Percentiles rank a stretch among this genome's conserved stretches.
phyloP scores from a whole-genome alignment of 306 rosid genomes.

The Trifolium fragiferum region DNA sequence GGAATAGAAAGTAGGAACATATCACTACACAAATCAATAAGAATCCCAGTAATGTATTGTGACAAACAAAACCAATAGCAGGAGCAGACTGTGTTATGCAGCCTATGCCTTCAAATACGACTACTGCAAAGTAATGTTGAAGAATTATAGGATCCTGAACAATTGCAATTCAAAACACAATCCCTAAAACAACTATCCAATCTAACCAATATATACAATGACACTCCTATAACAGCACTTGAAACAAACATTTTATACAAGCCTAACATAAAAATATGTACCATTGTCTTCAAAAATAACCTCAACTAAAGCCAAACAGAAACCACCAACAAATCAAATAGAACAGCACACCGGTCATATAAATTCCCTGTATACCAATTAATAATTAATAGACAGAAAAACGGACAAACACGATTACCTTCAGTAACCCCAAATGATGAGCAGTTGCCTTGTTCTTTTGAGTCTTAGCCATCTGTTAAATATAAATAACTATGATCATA shows the following conservation, averaged over 20 bases:
- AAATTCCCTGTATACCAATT: not conserved
- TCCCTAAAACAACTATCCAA: conserved; percentile 16
- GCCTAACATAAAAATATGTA: not conserved
- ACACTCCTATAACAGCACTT: conserved; percentile 1
- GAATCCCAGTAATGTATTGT: not conserved
- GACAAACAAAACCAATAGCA: conserved; percentile 1
- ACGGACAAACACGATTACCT: conserved; percentile 51
- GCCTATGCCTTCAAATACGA: conserved; percentile 2
- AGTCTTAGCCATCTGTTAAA: conserved; percentile 92
- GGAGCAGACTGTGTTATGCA: not conserved
- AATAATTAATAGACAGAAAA: conserved; percentile 18
- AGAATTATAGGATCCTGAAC: not conserved
- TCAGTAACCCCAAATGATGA: conserved; percentile 97
- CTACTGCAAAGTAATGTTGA: not conserved
- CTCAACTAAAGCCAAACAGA: conserved; percentile 10
- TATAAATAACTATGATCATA: conserved; percentile 4
- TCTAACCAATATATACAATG: conserved; percentile 6
- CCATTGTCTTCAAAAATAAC: conserved; percentile 25
- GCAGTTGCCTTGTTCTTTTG: conserved; percentile 99
- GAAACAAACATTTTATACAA: conserved; percentile 8
- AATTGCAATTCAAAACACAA: conserved; percentile 19
- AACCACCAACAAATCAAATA: conserved; percentile 2
- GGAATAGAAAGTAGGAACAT: not conserved
- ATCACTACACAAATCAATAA: conserved; percentile 5
- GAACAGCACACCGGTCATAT: not conserved